Evolutionary conservation across 306 rosid species (phyloP).

Genomic region (Ammopiptanthus mongolicus): DNA sequence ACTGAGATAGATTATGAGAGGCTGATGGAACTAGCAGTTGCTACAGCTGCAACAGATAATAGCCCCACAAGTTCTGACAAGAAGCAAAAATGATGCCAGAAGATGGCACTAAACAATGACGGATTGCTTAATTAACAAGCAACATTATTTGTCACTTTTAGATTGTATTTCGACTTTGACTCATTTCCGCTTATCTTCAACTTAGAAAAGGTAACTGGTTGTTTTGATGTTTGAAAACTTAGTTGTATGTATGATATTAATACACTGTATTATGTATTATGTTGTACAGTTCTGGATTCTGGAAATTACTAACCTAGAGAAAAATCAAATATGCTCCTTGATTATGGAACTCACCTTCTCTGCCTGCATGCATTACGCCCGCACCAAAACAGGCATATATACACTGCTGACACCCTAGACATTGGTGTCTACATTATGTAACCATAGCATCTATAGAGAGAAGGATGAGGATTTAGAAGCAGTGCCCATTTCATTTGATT

Average conservation of each 20-base stretch:
- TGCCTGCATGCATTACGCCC: neutral
- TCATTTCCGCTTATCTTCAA: constrained; percentile 15
- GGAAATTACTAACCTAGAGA: constrained; percentile 24
- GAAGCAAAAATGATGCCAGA: constrained; percentile 27
- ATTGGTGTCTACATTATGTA: neutral
- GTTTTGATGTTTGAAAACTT: constrained; percentile 15
- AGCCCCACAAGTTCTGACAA: constrained; percentile 37
- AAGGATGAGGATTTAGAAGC: neutral
- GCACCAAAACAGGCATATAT: neutral
- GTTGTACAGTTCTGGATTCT: constrained; percentile 41
- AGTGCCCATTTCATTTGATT: neutral
- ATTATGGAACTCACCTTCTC: neutral
- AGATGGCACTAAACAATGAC: neutral
- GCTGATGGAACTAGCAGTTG: constrained; percentile 40
- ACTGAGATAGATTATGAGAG: constrained; percentile 47
- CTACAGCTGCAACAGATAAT: constrained; percentile 25
- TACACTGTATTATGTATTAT: constrained; percentile 1
- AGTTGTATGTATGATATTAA: constrained; percentile 26
- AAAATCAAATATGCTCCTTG: constrained; percentile 6
- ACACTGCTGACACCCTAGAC: neutral
- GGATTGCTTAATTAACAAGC: constrained; percentile 9
- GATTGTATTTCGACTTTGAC: constrained; percentile 22
- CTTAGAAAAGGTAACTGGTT: constrained; percentile 11
- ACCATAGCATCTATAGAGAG: neutral
- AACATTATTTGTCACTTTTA: neutral